Base-by-base conservation (phyloP, 1,139 yeast species). In the Taphrina flavorubra region DNA sequence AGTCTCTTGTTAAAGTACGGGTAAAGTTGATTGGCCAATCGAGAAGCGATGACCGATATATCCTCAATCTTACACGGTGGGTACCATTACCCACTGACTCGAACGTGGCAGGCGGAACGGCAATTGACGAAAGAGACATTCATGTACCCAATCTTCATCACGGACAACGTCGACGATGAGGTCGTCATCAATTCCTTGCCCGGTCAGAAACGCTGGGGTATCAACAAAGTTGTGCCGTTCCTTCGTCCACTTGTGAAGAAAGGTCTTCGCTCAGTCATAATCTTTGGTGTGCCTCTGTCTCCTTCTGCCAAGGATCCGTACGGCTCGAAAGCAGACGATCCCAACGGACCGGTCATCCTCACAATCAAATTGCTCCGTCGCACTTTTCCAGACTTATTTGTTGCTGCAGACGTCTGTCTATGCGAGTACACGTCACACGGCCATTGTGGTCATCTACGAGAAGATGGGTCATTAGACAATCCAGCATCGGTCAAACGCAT, bases 391-490 rank as follows among this genome's bases (percentile, higher is more conserved):
- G 89, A 86, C 55, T 82, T 94, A 71, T 94, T 87, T 77, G 86
- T 94, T 72, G 86, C 92, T 84, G 90, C 97, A 77, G 99, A 94
- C 77, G 98, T 94, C 36, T 94, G 99, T 79, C 81, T 94, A 70
- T 94, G 99, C 81, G 99, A 94, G 79, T 94, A 92, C 79, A 94
- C 99, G 7, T 84, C 88, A 68, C 98, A 95, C 76, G 99, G 99
- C 10, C 99, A 94, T 78, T 94, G 99, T 81, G 99, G 99, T 55
- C 84, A 91, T 25, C 82, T 94, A 66, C 83, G 87, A 72, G 92
- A 88, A 70, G 98, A 92, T 77, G 98, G 98, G 5, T 77, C 90
- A 7, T 85, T 94, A 74, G 87, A 89, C 76, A 84, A 97, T 70
- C 90, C 87, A 70, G 79, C 80, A 69, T 86, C 95, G 37, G 96